Percentiles rank a stretch among this genome's conserved stretches.
Evolutionary conservation across 768 basidiomycete species (phyloP).

Genomic region (Pulveroboletus sp.): DNA sequence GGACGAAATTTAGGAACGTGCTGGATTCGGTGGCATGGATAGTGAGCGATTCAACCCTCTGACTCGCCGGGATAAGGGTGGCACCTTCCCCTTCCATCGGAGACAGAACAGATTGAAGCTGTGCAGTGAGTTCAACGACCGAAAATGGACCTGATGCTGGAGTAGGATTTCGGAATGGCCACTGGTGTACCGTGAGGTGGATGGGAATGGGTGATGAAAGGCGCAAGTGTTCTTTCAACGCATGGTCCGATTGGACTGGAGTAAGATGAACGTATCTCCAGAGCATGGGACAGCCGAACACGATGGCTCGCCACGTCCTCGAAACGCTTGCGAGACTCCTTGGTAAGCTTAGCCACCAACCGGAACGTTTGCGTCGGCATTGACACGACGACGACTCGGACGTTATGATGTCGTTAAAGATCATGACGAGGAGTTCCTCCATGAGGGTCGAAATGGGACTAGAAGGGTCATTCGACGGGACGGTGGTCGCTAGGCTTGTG

Average conservation of each 20-base stretch:
- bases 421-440: slow-evolving; percentile 20
- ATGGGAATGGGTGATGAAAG: slow-evolving; percentile 12
- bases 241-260: slow-evolving; percentile 6
- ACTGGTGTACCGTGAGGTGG: slow-evolving; percentile 14
- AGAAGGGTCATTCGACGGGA: not conserved
- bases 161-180: slow-evolving; percentile 16
- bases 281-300: slow-evolving; percentile 15
- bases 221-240: slow-evolving; percentile 14
- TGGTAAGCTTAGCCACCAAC: slow-evolving; percentile 5
- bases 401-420: slow-evolving; percentile 16
- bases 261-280: slow-evolving; percentile 19
- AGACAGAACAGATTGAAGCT: slow-evolving; percentile 14
- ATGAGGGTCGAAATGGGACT: slow-evolving; percentile 10
- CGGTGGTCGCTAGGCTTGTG: not conserved
- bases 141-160: slow-evolving; percentile 7
- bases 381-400: slow-evolving; percentile 5
- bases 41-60: slow-evolving; percentile 13
- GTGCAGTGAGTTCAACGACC: slow-evolving; percentile 10
- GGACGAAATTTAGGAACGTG: slow-evolving; percentile 15
- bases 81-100: not conserved
- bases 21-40: slow-evolving; percentile 15
- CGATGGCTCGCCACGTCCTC: slow-evolving; percentile 11
- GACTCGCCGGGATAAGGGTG: slow-evolving; percentile 2
- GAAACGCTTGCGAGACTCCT: slow-evolving; percentile 16
- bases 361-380: not conserved